A percentile compares a stretch with the other conserved stretches of the same genome.
These are phyloP conservation scores for Lactifluus subvellereus DNA, from an alignment of 768 basidiomycete genomes.

Conservation along the genomic window DNA sequence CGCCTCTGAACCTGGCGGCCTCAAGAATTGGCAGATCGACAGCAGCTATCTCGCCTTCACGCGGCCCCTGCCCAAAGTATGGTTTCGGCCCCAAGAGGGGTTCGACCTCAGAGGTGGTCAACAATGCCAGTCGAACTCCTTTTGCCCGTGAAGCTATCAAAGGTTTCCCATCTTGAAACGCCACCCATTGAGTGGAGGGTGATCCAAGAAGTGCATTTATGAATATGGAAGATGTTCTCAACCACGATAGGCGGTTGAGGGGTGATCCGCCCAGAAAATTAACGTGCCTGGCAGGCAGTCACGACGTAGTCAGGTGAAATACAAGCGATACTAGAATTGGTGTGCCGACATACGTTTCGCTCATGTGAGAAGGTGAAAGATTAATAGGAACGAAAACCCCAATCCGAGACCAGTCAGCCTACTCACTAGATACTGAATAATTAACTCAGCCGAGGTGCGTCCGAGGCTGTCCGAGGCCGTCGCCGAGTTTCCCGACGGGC, in stretches of 20 bases:
- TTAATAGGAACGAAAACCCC: neutral
- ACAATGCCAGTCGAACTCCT: conserved; percentile 43
- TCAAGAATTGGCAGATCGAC: conserved; percentile 37
- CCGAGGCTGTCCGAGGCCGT: conserved; percentile 1
- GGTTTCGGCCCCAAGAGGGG: conserved; percentile 61
- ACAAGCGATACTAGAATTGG: conserved; percentile 9
- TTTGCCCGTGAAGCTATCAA: conserved; percentile 40
- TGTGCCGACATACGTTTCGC: conserved; percentile 19
- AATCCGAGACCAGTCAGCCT: neutral
- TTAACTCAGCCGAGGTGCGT: conserved; percentile 2
- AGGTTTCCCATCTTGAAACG: conserved; percentile 71
- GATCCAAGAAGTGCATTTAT: conserved; percentile 62
- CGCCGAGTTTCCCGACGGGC: conserved; percentile 6
- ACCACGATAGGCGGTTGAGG: conserved; percentile 77
- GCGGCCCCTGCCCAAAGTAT: conserved; percentile 64
- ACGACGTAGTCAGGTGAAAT: conserved; percentile 12
- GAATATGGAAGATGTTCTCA: conserved; percentile 67
- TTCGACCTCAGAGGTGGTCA: conserved; percentile 57
- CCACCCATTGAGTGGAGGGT: conserved; percentile 64
- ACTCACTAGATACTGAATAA: neutral
- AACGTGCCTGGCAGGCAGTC: conserved; percentile 33
- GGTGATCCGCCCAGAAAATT: conserved; percentile 60
- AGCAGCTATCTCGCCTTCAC: conserved; percentile 32
- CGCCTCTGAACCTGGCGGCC: conserved; percentile 53
- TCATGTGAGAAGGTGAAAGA: conserved; percentile 11